Evolutionary conservation across 192 early-diverging fungal genomes (phyloP).

Genomic region (Backusella parvicylindrica): DNA sequence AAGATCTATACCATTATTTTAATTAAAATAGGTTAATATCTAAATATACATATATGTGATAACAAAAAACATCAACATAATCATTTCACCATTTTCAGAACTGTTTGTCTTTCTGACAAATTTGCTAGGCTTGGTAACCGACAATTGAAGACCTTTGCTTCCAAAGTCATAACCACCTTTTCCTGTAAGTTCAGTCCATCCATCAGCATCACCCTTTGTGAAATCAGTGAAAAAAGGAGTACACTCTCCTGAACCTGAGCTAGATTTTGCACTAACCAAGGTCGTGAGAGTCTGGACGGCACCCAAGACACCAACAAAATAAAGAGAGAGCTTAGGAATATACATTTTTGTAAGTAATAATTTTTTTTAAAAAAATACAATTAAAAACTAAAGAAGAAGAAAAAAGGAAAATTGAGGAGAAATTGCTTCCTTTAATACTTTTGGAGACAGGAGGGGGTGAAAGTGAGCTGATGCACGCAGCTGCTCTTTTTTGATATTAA

Average conservation of each 20-base stretch:
- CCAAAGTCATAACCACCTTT: neutral
- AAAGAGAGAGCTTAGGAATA: neutral
- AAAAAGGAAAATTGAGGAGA: neutral
- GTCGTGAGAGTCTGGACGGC: neutral
- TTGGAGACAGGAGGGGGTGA: neutral
- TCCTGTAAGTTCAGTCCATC: neutral
- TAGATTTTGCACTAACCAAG: neutral
- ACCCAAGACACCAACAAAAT: neutral
- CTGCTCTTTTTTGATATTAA: conserved; percentile 2
- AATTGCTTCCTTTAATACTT: conserved; percentile 2
- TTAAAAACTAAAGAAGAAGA: neutral
- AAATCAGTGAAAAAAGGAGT: neutral
- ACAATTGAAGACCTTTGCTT: neutral
- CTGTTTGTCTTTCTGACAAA: neutral
- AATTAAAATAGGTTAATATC: neutral
- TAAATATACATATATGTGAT: neutral
- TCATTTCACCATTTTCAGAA: neutral
- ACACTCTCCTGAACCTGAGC: neutral
- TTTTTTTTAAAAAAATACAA: neutral
- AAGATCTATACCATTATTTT: neutral
- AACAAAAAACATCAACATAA: neutral
- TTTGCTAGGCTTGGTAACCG: neutral
- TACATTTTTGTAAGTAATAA: conserved; percentile 3
- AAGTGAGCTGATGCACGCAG: conserved; percentile 1
- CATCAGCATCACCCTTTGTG: neutral